Evolutionary conservation across 805 yeast species (phyloP).

Genomic region (Hanseniaspora hatyaiensis): DNA sequence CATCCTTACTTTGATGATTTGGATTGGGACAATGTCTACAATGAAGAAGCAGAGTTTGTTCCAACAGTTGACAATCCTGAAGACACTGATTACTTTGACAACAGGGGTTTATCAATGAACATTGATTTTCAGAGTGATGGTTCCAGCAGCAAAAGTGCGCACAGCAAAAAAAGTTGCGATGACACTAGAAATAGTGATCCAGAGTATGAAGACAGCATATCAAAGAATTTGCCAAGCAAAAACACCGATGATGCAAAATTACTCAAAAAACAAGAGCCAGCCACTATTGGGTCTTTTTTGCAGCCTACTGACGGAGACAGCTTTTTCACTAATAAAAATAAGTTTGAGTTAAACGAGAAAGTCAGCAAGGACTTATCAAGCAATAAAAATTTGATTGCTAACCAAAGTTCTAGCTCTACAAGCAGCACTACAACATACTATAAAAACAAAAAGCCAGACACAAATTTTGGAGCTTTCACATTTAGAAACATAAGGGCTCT

Average conservation of each 20-base stretch:
- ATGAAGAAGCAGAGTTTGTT: slow-evolving; percentile 67
- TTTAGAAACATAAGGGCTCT: slow-evolving; percentile 80
- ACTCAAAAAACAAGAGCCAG: neutral
- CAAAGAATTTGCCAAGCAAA: neutral
- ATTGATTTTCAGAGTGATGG: slow-evolving; percentile 38
- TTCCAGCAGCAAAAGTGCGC: slow-evolving; percentile 27
- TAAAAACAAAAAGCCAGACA: slow-evolving; percentile 35
- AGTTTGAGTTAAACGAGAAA: too few species aligned
- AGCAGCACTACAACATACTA: slow-evolving; percentile 47
- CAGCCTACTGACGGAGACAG: slow-evolving; percentile 2
- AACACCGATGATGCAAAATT: too few species aligned
- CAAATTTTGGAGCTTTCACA: slow-evolving; percentile 85
- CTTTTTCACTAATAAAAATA: too few species aligned
- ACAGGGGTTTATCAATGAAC: slow-evolving; percentile 70
- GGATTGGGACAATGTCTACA: slow-evolving; percentile 63
- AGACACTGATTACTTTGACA: slow-evolving; percentile 81
- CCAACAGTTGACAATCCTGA: slow-evolving; percentile 73
- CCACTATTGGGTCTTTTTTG: slow-evolving; percentile 10
- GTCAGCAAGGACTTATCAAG: neutral
- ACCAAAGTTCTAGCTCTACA: slow-evolving; percentile 34
- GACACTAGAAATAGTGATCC: neutral
- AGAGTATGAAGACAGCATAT: neutral
- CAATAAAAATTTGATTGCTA: neutral
- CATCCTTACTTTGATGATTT: slow-evolving; percentile 69
- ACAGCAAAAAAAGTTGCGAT: too few species aligned